Percentiles rank a stretch among this genome's conserved stretches.
Conservation (phyloP, 495 filamentous ascomycete genomes). For the Penicillium argentinense region DNA sequence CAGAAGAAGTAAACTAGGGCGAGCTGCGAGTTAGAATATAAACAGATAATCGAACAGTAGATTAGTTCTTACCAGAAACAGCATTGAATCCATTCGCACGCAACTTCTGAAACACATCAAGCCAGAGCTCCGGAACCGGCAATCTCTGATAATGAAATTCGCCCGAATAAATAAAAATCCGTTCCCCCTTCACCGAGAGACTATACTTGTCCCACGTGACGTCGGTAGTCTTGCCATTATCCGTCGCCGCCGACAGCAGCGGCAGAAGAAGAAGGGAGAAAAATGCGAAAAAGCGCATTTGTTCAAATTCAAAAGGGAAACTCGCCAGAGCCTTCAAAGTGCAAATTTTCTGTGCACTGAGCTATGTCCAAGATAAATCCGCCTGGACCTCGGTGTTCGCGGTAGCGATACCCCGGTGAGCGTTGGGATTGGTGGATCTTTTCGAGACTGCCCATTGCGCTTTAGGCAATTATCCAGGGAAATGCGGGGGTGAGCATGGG, state of each 20-base stretch:
- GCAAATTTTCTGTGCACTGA: no score
- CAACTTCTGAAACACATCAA: slow-evolving; percentile 62
- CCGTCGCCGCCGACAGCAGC: slow-evolving; percentile 15
- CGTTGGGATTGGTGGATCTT: slow-evolving; percentile 35
- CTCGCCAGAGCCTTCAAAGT: no score
- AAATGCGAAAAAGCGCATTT: slow-evolving; percentile 22
- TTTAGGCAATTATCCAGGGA: slow-evolving; percentile 25
- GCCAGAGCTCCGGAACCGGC: slow-evolving; percentile 59
- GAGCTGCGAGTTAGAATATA: no score
- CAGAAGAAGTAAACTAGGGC: slow-evolving; percentile 57
- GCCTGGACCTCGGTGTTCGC: slow-evolving; percentile 27
- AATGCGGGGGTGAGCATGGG: slow-evolving; percentile 18
- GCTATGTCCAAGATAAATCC: no score
- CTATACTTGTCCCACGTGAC: slow-evolving; percentile 59
- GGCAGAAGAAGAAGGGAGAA: slow-evolving; percentile 30
- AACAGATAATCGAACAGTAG: no score
- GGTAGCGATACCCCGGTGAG: slow-evolving; percentile 21
- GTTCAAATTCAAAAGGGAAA: no score
- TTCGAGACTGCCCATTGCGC: slow-evolving; percentile 7
- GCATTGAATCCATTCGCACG: slow-evolving; percentile 59
- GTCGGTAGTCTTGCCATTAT: slow-evolving; percentile 27
- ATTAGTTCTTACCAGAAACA: slow-evolving; percentile 31
- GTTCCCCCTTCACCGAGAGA: slow-evolving; percentile 54
- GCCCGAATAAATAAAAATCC: slow-evolving; percentile 57
- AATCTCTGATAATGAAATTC: slow-evolving; percentile 60